These are phyloP conservation scores for Fusarium setosum DNA, from an alignment of 2,329 filamentous ascomycete species.

Conservation along the genomic window DNA sequence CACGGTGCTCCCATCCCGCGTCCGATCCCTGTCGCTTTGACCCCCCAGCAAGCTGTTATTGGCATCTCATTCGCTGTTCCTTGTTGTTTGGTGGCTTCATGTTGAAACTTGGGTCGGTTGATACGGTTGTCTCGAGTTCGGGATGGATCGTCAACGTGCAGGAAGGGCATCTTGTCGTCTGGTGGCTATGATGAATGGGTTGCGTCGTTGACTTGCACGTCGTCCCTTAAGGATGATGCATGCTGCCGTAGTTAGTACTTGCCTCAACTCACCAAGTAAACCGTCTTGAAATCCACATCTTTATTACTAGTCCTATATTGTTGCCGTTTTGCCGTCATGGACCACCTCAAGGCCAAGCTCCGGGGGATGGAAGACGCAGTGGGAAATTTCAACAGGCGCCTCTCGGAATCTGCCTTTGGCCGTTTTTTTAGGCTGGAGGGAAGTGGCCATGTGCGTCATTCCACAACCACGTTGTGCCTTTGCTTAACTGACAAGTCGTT, in stretches of 20 bases:
- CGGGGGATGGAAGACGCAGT: neutral
- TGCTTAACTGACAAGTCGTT: neutral
- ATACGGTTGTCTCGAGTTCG: neutral
- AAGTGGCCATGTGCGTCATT: constrained; percentile 25
- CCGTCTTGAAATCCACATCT: neutral
- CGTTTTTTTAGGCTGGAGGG: constrained; percentile 29
- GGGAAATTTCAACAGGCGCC: constrained; percentile 8
- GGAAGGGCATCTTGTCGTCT: neutral
- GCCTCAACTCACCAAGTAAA: neutral
- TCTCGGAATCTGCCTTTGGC: constrained; percentile 21
- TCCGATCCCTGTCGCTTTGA: constrained; percentile 1
- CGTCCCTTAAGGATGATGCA: neutral
- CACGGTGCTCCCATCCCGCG: neutral
- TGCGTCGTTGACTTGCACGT: neutral
- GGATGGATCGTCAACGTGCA: neutral
- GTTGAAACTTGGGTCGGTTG: neutral
- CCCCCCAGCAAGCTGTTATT: neutral
- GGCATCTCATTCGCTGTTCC: neutral
- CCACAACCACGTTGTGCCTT: neutral
- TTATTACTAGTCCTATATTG: neutral
- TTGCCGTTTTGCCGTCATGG: constrained; percentile 13
- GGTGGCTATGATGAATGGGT: neutral
- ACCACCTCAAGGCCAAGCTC: neutral
- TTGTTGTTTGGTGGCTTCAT: neutral
- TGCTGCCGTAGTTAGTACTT: neutral